Percentiles rank a stretch among this genome's conserved stretches.
These are phyloP conservation scores for Solanum tacnaense DNA, from an alignment of 257 asterid species.

Conservation along the genomic window DNA sequence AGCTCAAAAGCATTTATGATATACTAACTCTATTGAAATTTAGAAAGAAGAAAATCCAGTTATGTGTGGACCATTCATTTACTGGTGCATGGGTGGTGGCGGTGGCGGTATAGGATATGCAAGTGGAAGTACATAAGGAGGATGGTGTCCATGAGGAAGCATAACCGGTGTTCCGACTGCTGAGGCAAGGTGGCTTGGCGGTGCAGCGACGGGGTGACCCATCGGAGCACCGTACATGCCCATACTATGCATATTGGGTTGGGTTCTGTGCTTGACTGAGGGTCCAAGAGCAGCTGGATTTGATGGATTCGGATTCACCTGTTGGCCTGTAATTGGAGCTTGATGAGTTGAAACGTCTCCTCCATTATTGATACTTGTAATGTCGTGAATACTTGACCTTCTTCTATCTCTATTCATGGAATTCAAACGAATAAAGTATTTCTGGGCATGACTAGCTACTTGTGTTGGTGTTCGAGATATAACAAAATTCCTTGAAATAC, in stretches of 20 bases:
- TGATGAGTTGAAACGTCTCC: slow-evolving; percentile 48
- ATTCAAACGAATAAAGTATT: slow-evolving; percentile 81
- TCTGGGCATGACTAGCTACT: slow-evolving; percentile 96
- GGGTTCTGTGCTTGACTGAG: slow-evolving; percentile 42
- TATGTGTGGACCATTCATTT: not conserved
- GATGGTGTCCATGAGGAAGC: slow-evolving; percentile 59
- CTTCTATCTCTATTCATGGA: slow-evolving; percentile 84
- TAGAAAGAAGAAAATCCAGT: not conserved
- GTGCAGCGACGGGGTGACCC: slow-evolving; percentile 67
- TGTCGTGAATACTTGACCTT: slow-evolving; percentile 92
- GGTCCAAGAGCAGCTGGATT: slow-evolving; percentile 20
- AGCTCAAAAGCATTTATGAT: not conserved
- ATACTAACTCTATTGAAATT: not conserved
- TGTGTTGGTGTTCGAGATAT: slow-evolving; percentile 88
- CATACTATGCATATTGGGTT: slow-evolving; percentile 42
- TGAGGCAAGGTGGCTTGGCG: slow-evolving; percentile 59
- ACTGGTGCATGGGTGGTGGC: slow-evolving; percentile 37
- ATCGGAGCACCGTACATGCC: slow-evolving; percentile 70
- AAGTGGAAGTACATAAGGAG: slow-evolving; percentile 54
- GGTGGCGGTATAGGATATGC: slow-evolving; percentile 66
- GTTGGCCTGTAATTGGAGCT: slow-evolving; percentile 70
- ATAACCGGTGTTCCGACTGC: slow-evolving; percentile 85
- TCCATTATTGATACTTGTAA: slow-evolving; percentile 58
- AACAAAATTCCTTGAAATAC: slow-evolving; percentile 87
- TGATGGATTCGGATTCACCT: slow-evolving; percentile 26